A percentile compares a stretch with the other conserved stretches of the same genome.
Conservation (phyloP, 805 yeast genomes). For the Teunomyces barrocoloradensis region DNA sequence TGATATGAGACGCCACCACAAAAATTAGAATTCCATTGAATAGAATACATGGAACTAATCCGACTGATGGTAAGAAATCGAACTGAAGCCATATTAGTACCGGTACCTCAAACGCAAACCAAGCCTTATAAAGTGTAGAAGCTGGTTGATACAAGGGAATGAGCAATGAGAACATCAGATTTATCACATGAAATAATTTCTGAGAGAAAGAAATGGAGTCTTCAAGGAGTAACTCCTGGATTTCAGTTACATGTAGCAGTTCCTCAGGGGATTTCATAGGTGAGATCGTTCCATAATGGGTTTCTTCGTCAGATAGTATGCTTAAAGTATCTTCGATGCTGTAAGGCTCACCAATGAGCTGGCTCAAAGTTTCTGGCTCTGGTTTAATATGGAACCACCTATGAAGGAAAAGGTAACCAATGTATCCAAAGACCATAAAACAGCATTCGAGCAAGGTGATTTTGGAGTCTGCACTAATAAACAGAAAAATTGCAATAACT, state of each 20-base stretch:
- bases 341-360: conserved; percentile 9
- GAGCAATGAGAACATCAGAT: conserved; percentile 11
- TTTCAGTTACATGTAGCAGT: background rate
- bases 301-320: conserved; percentile 18
- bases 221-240: background rate
- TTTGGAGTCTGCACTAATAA: conserved; percentile 32
- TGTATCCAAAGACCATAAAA: conserved; percentile 22
- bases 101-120: conserved; percentile 20
- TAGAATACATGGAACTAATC: conserved; percentile 8
- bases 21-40: conserved; percentile 2
- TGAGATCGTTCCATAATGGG: conserved; percentile 2
- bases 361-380: background rate
- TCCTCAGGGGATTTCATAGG: conserved; percentile 8
- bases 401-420: conserved; percentile 23
- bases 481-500: conserved; percentile 24
- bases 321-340: conserved; percentile 23
- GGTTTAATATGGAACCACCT: conserved; percentile 10
- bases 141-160: conserved; percentile 13
- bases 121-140: conserved; percentile 7
- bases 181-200: conserved; percentile 9
- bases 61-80: conserved; percentile 10
- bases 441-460: conserved; percentile 31
- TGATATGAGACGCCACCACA: conserved; percentile 1
- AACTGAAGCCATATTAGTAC: conserved; percentile 16
- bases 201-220: conserved; percentile 6